A percentile compares a stretch with the other conserved stretches of the same genome.
Conservation (phyloP, 1,139 yeast species). For the Saccharomycopsis hybrid region DNA sequence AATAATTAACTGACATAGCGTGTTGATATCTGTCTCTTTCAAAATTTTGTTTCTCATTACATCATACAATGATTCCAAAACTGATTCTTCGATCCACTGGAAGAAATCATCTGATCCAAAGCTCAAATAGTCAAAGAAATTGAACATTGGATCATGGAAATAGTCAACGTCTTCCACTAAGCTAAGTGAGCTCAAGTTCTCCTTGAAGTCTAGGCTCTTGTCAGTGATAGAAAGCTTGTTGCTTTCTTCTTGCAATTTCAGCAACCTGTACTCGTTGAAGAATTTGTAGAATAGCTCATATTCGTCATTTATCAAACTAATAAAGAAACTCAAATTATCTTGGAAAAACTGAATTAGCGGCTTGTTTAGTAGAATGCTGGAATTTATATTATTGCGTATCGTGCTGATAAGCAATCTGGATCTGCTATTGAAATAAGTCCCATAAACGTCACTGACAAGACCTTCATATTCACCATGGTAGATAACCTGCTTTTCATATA, state of each 20-base stretch:
- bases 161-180: constrained; percentile 10
- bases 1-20: constrained; percentile 70
- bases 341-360: constrained; percentile 52
- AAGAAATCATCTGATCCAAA: constrained; percentile 33
- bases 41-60: constrained; percentile 57
- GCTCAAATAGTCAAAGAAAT: constrained; percentile 26
- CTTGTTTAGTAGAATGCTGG: constrained; percentile 7
- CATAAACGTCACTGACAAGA: constrained; percentile 57
- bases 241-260: neutral
- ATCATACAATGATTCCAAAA: constrained; percentile 76
- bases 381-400: constrained; percentile 34
- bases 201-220: neutral
- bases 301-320: constrained; percentile 58
- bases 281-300: constrained; percentile 47
- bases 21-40: constrained; percentile 59
- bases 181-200: too few species aligned
- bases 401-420: constrained; percentile 39
- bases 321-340: constrained; percentile 49
- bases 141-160: constrained; percentile 23
- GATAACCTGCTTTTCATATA: constrained; percentile 14
- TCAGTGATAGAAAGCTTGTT: constrained; percentile 8
- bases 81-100: constrained; percentile 48
- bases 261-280: constrained; percentile 19
- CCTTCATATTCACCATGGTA: constrained; percentile 57
- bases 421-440: constrained; percentile 56